A percentile compares a stretch with the other conserved stretches of the same genome.
These are phyloP conservation scores for Coemansia aciculifera DNA, from an alignment of 192 early-diverging fungal species.

Conservation along the genomic window DNA sequence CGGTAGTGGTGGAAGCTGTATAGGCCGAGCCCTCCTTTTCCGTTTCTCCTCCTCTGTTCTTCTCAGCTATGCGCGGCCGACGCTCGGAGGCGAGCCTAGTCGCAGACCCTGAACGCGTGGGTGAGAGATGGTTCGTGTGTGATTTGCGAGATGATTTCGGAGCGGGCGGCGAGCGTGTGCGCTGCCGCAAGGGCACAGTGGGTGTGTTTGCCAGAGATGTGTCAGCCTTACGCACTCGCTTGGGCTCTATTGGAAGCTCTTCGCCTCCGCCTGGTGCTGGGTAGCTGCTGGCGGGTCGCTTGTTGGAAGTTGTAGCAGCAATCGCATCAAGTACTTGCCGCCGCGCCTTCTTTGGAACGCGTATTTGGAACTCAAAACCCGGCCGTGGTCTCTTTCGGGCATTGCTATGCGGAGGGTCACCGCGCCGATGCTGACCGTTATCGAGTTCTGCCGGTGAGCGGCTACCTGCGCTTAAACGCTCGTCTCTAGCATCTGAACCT, in stretches of 20 bases:
- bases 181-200: background rate
- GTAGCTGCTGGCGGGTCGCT: constrained; percentile 10
- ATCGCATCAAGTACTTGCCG: constrained; percentile 36
- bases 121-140: background rate
- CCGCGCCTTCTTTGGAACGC: constrained; percentile 40
- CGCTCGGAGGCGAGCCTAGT: background rate
- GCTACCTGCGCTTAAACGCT: background rate
- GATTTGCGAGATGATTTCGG: background rate
- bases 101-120: constrained; percentile 6
- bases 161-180: background rate
- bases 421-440: background rate
- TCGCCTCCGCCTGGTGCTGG: background rate
- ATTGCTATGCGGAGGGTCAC: background rate
- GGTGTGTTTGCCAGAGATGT: background rate
- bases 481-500: background rate
- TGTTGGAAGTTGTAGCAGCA: background rate
- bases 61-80: background rate
- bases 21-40: background rate
- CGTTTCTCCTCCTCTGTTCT: background rate
- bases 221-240: constrained; percentile 25
- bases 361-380: constrained; percentile 28
- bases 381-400: constrained; percentile 19
- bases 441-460: constrained; percentile 2
- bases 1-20: background rate
- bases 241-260: background rate